These are phyloP conservation scores for Clarireedia homoeocarpa DNA, from an alignment of 2,329 filamentous ascomycete genomes.

Conservation along the genomic window DNA sequence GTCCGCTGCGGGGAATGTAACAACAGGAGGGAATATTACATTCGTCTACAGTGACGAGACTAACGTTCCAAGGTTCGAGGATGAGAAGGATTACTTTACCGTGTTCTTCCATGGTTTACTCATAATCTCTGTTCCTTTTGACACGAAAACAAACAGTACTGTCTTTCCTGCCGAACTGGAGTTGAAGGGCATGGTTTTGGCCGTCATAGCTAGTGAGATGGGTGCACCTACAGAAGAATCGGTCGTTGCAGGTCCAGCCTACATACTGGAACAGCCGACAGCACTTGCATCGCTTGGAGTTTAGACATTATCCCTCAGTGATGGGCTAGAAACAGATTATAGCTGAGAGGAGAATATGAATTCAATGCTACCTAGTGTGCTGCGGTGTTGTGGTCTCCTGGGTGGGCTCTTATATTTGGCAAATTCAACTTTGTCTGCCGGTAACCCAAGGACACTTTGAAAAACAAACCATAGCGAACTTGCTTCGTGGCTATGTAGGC, in stretches of 20 bases:
- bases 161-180: slow-evolving; percentile 32
- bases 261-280: slow-evolving; percentile 28
- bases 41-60: slow-evolving; percentile 28
- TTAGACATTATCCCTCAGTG: too few species aligned
- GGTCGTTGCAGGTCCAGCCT: slow-evolving; percentile 34
- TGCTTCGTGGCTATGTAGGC: too few species aligned
- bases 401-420: too few species aligned
- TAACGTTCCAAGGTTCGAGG: slow-evolving; percentile 22
- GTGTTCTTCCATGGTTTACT: slow-evolving; percentile 35
- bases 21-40: slow-evolving; percentile 28
- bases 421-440: too few species aligned
- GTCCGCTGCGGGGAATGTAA: slow-evolving; percentile 21
- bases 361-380: too few species aligned
- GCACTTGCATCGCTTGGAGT: background rate
- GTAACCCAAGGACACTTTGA: too few species aligned
- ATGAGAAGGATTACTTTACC: slow-evolving; percentile 30
- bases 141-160: slow-evolving; percentile 29
- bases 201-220: slow-evolving; percentile 30
- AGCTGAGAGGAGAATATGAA: too few species aligned
- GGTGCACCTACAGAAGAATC: slow-evolving; percentile 32
- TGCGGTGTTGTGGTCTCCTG: too few species aligned
- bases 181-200: slow-evolving; percentile 31
- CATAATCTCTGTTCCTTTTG: slow-evolving; percentile 32
- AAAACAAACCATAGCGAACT: too few species aligned
- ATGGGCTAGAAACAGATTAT: too few species aligned